Evolutionary conservation across 148 eudicot genomes (phyloP).

Genomic region (Silene latifolia): DNA sequence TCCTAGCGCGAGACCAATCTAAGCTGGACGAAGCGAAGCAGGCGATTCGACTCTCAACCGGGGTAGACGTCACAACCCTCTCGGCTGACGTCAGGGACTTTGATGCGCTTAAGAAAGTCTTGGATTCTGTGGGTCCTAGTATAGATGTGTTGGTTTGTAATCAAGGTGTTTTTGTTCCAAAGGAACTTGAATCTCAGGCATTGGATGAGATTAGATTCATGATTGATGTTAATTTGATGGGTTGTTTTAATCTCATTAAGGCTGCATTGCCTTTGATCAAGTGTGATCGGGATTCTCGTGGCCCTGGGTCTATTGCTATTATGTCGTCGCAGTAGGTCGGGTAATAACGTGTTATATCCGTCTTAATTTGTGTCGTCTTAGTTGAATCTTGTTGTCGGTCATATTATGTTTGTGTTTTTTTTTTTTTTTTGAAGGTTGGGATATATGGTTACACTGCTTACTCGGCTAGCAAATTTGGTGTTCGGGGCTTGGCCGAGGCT

Average conservation of each 20-base stretch:
- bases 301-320: conserved; percentile 63
- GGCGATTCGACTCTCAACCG: conserved; percentile 58
- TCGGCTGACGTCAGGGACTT: conserved; percentile 79
- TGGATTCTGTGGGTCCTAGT: conserved; percentile 47
- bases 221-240: conserved; percentile 80
- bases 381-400: no score
- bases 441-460: conserved; percentile 93
- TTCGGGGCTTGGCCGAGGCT: conserved; percentile 89
- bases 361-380: no score
- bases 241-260: conserved; percentile 67
- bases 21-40: conserved; percentile 59
- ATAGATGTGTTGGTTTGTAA: conserved; percentile 79
- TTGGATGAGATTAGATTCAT: conserved; percentile 63
- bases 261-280: conserved; percentile 72
- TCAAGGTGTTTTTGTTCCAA: conserved; percentile 67
- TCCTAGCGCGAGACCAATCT: conserved; percentile 53
- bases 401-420: not conserved
- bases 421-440: conserved; percentile 60
- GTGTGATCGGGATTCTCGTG: conserved; percentile 36
- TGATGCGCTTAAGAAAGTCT: conserved; percentile 44
- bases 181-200: conserved; percentile 46
- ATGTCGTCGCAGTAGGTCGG: conserved; percentile 88
- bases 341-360: conserved; percentile 21
- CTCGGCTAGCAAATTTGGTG: conserved; percentile 93
- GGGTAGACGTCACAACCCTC: conserved; percentile 51